Percentiles rank a stretch among this genome's conserved stretches.
Evolutionary conservation across 352 stramenopile species (phyloP).

Genomic region (Aphanomyces invadans): DNA sequence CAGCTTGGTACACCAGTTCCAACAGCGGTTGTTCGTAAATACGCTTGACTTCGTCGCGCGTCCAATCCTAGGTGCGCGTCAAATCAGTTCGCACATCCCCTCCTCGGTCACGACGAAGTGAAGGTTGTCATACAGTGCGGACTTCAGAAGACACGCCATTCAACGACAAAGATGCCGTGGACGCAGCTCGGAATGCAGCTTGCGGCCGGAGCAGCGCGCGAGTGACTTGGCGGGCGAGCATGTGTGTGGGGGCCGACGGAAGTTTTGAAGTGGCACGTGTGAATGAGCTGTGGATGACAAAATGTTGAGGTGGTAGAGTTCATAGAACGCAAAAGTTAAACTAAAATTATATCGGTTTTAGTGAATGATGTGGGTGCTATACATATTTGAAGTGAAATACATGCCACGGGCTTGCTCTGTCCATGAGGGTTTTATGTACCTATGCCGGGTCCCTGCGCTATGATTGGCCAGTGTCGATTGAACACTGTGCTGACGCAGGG

Average conservation of each 20-base stretch:
- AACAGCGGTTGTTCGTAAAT: conserved; percentile 94
- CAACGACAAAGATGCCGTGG: conserved; percentile 43
- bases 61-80: conserved; percentile 78
- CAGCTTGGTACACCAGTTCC: conserved; percentile 95
- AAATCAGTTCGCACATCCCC: neutral
- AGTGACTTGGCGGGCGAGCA: conserved; percentile 13
- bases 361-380: no score
- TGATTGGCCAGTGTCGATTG: conserved; percentile 7
- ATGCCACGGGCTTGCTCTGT: neutral
- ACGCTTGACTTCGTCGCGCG: conserved; percentile 89
- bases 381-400: no score
- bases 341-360: neutral
- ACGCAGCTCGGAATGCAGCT: neutral
- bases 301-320: neutral
- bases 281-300: neutral
- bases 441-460: neutral
- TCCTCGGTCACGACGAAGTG: neutral
- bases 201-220: conserved; percentile 1
- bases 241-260: conserved; percentile 9
- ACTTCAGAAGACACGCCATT: conserved; percentile 58
- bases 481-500: neutral
- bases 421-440: neutral
- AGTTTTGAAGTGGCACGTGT: conserved; percentile 12
- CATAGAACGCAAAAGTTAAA: neutral
- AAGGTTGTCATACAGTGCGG: conserved; percentile 36